phyloP scores from a whole-genome alignment of 106 monocot species.

The Chionographis japonica region DNA sequence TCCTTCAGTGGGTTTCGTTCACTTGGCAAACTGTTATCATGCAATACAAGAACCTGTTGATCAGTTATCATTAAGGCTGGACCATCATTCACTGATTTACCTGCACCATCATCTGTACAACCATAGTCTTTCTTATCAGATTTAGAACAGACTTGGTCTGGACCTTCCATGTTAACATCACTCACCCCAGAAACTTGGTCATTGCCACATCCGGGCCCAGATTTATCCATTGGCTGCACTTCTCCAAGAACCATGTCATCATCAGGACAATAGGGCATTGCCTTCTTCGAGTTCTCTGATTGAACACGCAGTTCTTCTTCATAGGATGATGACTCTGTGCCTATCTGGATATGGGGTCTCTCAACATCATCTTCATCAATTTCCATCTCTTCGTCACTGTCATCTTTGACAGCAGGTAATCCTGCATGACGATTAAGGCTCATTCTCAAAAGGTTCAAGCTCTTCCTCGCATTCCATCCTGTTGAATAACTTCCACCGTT shows the following conservation, averaged over 20 bases:
- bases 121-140: neutral
- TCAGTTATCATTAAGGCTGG: neutral
- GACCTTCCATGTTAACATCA: no score
- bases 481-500: slow-evolving; percentile 62
- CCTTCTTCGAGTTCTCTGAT: slow-evolving; percentile 1
- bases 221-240: neutral
- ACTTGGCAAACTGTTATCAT: neutral
- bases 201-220: neutral
- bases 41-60: neutral
- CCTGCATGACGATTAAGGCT: slow-evolving; percentile 63
- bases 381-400: slow-evolving; percentile 97
- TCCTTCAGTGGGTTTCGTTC: slow-evolving; percentile 2
- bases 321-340: slow-evolving; percentile 2
- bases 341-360: slow-evolving; percentile 24
- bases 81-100: neutral
- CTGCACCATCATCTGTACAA: neutral
- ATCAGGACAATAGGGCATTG: neutral
- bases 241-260: slow-evolving; percentile 1
- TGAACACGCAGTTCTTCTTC: slow-evolving; percentile 9
- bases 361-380: slow-evolving; percentile 80
- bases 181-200: no score
- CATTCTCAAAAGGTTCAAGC: slow-evolving; percentile 74
- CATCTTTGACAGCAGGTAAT: slow-evolving; percentile 46
- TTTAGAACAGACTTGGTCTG: neutral
- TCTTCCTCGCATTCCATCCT: slow-evolving; percentile 82